Conservation (phyloP, 306 rosid species). For the Mimosa pudica region DNA sequence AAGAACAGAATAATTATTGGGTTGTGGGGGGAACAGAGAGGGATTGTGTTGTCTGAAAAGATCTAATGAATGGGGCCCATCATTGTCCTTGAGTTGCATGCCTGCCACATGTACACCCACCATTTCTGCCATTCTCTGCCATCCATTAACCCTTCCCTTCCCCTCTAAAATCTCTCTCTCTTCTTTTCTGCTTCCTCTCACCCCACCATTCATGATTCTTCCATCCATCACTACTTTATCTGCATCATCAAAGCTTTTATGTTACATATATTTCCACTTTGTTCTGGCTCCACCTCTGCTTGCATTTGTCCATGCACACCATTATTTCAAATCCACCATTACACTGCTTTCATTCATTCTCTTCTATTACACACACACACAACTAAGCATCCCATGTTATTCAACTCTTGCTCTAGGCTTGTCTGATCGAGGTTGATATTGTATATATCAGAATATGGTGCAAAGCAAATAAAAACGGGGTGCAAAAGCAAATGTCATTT, state of each 20-base stretch:
- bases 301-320: not conserved
- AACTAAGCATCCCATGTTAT: not conserved
- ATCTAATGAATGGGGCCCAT: conserved; percentile 43
- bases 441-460: not conserved
- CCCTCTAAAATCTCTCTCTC: not conserved
- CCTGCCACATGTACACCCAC: conserved; percentile 49
- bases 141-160: not conserved
- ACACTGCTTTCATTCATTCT: not conserved
- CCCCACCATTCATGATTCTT: not conserved
- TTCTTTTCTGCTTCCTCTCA: not conserved
- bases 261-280: not conserved
- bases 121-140: not conserved
- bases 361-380: not conserved
- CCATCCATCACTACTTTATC: not conserved
- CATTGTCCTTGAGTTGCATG: conserved; percentile 51
- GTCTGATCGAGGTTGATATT: not conserved
- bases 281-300: not conserved
- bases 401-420: not conserved
- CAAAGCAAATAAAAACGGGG: not conserved
- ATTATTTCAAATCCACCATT: not conserved
- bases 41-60: conserved; percentile 16
- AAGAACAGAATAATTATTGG: not conserved
- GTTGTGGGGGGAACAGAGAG: not conserved
- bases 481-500: not conserved
- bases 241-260: not conserved